Conservation (phyloP, 1,139 yeast species). For the Geotrichum bryndzae region DNA sequence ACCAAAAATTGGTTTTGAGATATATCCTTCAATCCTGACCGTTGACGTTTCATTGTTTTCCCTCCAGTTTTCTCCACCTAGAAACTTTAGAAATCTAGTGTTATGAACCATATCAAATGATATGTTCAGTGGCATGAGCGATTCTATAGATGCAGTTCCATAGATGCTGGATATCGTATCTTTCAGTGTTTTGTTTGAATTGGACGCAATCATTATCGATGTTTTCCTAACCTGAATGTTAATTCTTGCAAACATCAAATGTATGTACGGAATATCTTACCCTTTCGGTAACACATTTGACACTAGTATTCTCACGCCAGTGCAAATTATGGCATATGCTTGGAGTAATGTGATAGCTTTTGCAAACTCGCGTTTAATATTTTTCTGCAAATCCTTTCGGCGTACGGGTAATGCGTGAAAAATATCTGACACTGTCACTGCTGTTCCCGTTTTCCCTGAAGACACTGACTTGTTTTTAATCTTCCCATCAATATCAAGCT, state of each 20-base stretch:
- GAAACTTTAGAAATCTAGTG: neutral
- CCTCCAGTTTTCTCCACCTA: constrained; percentile 7
- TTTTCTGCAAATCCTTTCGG: constrained; percentile 61
- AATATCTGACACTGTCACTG: constrained; percentile 44
- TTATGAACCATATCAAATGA: constrained; percentile 6
- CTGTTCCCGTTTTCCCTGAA: constrained; percentile 46
- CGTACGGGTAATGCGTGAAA: constrained; percentile 60
- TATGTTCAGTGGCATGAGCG: constrained; percentile 39
- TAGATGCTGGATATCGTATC: constrained; percentile 62
- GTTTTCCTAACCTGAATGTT: constrained; percentile 15
- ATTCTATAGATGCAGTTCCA: constrained; percentile 60
- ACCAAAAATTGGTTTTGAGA: constrained; percentile 75
- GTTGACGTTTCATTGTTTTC: constrained; percentile 19
- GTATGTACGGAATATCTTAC: constrained; percentile 10
- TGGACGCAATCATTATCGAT: constrained; percentile 35
- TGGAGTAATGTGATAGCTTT: constrained; percentile 59
- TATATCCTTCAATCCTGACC: constrained; percentile 48
- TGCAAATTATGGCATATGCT: constrained; percentile 58
- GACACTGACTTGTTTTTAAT: constrained; percentile 39
- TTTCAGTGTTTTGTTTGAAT: constrained; percentile 43
- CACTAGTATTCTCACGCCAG: constrained; percentile 53
- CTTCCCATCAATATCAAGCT: constrained; percentile 50
- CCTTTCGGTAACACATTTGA: constrained; percentile 35
- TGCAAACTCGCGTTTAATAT: constrained; percentile 63
- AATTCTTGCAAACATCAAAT: constrained; percentile 19